Evolutionary conservation across 2,329 filamentous ascomycete genomes (phyloP).

Genomic region (Stagonosporopsis rhizophila): DNA sequence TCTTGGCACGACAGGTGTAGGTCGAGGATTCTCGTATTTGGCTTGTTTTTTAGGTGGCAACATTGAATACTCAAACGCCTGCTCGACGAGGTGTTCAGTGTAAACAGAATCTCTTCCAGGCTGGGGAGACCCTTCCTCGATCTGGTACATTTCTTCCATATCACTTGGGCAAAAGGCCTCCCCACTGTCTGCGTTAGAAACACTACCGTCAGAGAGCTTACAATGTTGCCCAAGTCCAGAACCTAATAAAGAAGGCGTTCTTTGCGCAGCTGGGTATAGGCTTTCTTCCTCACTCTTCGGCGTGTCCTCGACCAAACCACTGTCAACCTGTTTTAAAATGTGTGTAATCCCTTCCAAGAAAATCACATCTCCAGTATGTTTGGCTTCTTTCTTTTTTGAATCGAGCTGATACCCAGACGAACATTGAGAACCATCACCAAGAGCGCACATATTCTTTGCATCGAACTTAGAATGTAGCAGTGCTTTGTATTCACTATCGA

Average conservation of each 20-base stretch:
- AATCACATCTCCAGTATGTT: not conserved
- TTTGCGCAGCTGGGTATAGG: not conserved
- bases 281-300: not conserved
- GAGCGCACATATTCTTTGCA: not conserved
- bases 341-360: too few relatives aligned
- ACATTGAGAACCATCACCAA: not conserved
- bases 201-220: too few relatives aligned
- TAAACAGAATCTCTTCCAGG: not conserved
- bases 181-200: not conserved
- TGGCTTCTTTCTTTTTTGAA: not conserved
- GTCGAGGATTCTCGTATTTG: not conserved
- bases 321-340: too few relatives aligned
- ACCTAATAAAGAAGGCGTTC: not conserved
- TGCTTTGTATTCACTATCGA: not conserved
- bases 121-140: too few relatives aligned
- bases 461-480: not conserved
- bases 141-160: not conserved
- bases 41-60: not conserved
- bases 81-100: not conserved
- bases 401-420: not conserved
- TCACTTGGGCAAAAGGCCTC: not conserved
- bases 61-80: not conserved
- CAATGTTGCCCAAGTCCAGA: not conserved
- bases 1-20: not conserved
- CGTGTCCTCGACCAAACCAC: not conserved